A percentile compares a stretch with the other conserved stretches of the same genome.
These are phyloP conservation scores for Aspergillus avenaceus DNA, from an alignment of 495 filamentous ascomycete genomes.

Conservation along the genomic window DNA sequence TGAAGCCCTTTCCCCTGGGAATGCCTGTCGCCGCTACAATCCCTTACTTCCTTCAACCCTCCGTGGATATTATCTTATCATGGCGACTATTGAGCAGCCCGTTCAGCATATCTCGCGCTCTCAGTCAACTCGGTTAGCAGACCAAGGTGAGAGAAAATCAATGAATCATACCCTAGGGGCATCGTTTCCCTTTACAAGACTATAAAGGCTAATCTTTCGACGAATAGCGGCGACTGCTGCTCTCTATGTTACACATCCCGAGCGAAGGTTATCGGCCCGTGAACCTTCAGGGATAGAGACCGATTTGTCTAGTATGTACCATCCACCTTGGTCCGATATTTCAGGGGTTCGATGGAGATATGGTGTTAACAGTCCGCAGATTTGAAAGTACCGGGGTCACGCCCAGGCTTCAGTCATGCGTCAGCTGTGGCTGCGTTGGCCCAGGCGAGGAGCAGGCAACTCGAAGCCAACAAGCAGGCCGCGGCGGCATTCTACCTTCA, in stretches of 20 bases:
- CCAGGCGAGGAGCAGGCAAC: constrained; percentile 60
- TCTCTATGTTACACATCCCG: constrained; percentile 44
- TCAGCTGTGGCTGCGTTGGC: constrained; percentile 75
- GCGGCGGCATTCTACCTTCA: constrained; percentile 64
- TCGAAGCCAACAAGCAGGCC: constrained; percentile 51
- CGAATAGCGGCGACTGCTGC: constrained; percentile 48
- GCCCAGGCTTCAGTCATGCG: constrained; percentile 61
- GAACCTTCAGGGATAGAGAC: constrained; percentile 24
- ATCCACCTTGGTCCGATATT: constrained; percentile 8
- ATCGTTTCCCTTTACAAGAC: too few species aligned
- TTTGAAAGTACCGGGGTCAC: constrained; percentile 62
- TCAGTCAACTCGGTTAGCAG: constrained; percentile 32
- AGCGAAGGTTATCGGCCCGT: constrained; percentile 33
- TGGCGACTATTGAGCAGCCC: constrained; percentile 29
- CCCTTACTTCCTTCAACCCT: constrained; percentile 4
- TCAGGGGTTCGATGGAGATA: neutral
- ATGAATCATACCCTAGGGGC: too few species aligned
- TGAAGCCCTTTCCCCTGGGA: constrained; percentile 8
- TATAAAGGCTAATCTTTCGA: neutral
- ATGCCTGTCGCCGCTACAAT: constrained; percentile 12
- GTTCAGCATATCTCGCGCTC: constrained; percentile 17
- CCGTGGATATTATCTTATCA: constrained; percentile 16
- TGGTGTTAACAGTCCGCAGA: constrained; percentile 23
- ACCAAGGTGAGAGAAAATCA: constrained; percentile 43
- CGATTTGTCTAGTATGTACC: constrained; percentile 22